A percentile compares a stretch with the other conserved stretches of the same genome.
Evolutionary conservation across 2,329 filamentous ascomycete species (phyloP).

Genomic region (Fusarium dimerum): DNA sequence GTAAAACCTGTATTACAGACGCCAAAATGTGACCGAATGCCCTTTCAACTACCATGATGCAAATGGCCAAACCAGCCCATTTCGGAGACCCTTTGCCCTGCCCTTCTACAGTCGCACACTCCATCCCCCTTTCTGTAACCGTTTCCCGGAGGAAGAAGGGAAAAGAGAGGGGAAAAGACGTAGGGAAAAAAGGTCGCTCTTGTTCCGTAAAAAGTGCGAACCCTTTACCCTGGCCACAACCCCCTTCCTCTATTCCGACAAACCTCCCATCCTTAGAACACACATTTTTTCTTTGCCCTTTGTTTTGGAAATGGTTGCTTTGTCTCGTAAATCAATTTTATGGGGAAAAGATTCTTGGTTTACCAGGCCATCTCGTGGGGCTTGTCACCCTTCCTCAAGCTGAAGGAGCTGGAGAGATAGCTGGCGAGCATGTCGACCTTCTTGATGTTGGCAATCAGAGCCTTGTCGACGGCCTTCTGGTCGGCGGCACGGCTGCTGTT

Average conservation of each 20-base stretch:
- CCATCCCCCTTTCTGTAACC: constrained; percentile 11
- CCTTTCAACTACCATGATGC: constrained; percentile 65
- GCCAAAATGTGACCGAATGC: constrained; percentile 64
- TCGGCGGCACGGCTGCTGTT: constrained; percentile 89
- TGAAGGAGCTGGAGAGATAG: constrained; percentile 96
- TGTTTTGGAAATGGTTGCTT: not conserved
- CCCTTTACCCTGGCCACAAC: constrained; percentile 5
- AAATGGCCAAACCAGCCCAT: constrained; percentile 62
- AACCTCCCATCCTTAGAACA: not conserved
- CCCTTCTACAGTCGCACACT: constrained; percentile 45
- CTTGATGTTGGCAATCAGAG: constrained; percentile 93
- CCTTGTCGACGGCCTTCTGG: constrained; percentile 99
- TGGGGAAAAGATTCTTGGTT: constrained; percentile 40
- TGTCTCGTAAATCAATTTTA: not conserved
- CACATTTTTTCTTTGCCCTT: not conserved
- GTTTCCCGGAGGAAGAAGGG: not conserved
- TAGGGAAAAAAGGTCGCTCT: not conserved
- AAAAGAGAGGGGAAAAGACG: not conserved
- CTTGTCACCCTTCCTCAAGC: constrained; percentile 98
- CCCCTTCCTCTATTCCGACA: constrained; percentile 25
- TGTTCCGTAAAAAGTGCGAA: not conserved
- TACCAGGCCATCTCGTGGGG: constrained; percentile 99
- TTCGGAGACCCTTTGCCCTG: constrained; percentile 41
- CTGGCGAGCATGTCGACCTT: constrained; percentile 92
- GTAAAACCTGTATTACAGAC: constrained; percentile 67